phyloP scores from a whole-genome alignment of 1,284 basidiomycete genomes.

The Lentinula novae-zelandiae region DNA sequence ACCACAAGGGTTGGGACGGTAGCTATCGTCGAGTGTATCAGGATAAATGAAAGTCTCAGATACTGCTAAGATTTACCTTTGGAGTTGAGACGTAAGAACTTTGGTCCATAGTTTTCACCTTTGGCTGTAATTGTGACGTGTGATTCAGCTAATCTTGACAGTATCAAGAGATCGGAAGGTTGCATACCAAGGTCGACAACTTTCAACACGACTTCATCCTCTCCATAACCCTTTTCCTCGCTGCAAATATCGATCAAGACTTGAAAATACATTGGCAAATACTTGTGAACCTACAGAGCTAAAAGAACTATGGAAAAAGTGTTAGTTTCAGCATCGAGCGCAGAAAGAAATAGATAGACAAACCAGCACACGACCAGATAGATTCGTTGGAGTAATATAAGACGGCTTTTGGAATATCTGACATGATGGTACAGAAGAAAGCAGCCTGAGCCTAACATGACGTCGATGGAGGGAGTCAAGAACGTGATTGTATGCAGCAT shows the following conservation, averaged over 20 bases:
- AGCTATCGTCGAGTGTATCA: constrained; percentile 33
- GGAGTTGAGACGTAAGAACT: constrained; percentile 74
- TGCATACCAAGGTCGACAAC: constrained; percentile 57
- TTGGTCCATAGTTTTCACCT: constrained; percentile 63
- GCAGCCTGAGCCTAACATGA: not conserved
- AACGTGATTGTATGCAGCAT: not conserved
- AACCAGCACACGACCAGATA: constrained; percentile 62
- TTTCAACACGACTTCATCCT: constrained; percentile 63
- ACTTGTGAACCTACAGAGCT: constrained; percentile 38
- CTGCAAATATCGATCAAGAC: constrained; percentile 29
- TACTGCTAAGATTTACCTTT: constrained; percentile 45
- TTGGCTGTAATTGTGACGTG: constrained; percentile 37
- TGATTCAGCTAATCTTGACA: not conserved
- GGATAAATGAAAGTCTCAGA: not conserved
- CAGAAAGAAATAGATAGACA: constrained; percentile 20
- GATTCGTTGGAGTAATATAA: constrained; percentile 55
- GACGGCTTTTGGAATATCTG: constrained; percentile 51
- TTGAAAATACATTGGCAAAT: constrained; percentile 1
- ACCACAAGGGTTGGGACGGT: constrained; percentile 86
- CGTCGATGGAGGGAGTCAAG: not conserved
- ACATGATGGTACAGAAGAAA: constrained; percentile 5
- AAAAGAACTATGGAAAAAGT: constrained; percentile 34
- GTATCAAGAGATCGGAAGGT: not conserved
- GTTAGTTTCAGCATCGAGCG: not conserved
- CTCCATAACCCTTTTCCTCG: constrained; percentile 69